Evolutionary conservation across 805 yeast species (phyloP), one percentile per base, ranked within the genome.

Genomic region (Metschnikowia koreensis): DNA sequence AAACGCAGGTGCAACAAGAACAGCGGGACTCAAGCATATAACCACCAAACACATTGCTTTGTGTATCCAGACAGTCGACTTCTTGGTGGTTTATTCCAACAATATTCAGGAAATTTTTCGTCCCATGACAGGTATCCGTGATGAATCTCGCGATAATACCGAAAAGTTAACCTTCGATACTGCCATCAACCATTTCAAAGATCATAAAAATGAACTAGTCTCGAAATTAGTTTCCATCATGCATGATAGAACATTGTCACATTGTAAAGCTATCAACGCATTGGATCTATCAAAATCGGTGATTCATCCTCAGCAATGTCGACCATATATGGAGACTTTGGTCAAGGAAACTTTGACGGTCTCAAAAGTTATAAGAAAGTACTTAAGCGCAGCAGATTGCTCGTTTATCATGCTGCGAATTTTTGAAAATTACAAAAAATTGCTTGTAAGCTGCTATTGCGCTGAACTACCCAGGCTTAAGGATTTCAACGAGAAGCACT

Each of bases 1-100:
- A 37, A 86, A 84, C 41, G 90, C 92, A 1, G 89, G 87, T 40
- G 93, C 93, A 1, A 85, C 88, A 2, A 68, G 82, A 56, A 81
- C 91, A 0, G 88, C 93, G 0, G 90, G 89, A 0, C 70, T 87
- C 46, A 82, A 79, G 56, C 91, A 86, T 61, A 86, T 87, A 46
- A 83, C 89, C 3, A 85, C 90, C 1, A 83, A 83, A 57, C 89
- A 87, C 64, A 63, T 87, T 46, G 84, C 90, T 0, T 73, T 86
- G 38, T 81, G 87, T 37, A 81, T 85, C 5, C 89, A 87, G 60
- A 73, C 83, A n/a, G 70, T 87, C 31, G 81, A 82, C 50, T 74
- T 73, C 54, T 54, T 60, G 45, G 61, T 63, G 7, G 70, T 76
- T 31, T 65, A 84, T 26, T 66, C 79, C 17, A 58, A 63, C 0